Percentiles rank a stretch among this genome's conserved stretches.
phyloP scores from a whole-genome alignment of 441 rosid genomes.

The Euphorbia schlechtendalii region DNA sequence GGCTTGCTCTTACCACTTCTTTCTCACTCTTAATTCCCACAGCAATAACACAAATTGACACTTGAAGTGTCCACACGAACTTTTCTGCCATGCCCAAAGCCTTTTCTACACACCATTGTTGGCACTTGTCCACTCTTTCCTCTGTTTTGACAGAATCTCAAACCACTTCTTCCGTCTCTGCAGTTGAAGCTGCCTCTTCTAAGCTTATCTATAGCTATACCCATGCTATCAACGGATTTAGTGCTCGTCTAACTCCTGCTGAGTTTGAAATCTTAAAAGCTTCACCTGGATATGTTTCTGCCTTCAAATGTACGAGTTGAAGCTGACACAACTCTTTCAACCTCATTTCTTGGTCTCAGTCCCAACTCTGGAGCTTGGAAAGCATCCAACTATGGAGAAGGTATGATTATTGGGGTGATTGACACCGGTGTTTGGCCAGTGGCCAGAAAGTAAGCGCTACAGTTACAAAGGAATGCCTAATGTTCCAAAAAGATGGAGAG shows the following conservation, averaged over 20 bases:
- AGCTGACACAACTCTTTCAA: conserved; percentile 53
- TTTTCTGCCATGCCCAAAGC: no score
- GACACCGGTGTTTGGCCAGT: no score
- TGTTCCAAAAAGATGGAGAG: conserved; percentile 23
- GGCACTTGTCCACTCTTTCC: conserved; percentile 18
- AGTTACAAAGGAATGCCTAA: conserved; percentile 18
- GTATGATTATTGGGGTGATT: no score
- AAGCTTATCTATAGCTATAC: conserved; percentile 15
- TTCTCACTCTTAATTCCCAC: no score
- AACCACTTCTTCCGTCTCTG: not conserved
- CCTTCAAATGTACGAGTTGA: conserved; percentile 30
- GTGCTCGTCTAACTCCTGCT: no score
- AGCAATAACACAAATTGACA: no score
- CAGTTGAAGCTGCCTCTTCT: not conserved
- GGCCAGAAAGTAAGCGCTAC: conserved; percentile 65
- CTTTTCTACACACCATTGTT: conserved; percentile 7
- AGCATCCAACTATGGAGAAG: no score
- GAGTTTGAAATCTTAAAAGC: conserved; percentile 17
- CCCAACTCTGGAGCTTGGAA: conserved; percentile 46
- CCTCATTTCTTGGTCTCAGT: conserved; percentile 37
- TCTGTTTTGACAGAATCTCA: conserved; percentile 6
- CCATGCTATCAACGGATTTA: conserved; percentile 10
- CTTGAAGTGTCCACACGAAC: no score
- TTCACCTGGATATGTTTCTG: conserved; percentile 40
- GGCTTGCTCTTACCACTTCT: not conserved